Conservation (phyloP, 768 basidiomycete genomes). For the Gautieria morchelliformis region DNA sequence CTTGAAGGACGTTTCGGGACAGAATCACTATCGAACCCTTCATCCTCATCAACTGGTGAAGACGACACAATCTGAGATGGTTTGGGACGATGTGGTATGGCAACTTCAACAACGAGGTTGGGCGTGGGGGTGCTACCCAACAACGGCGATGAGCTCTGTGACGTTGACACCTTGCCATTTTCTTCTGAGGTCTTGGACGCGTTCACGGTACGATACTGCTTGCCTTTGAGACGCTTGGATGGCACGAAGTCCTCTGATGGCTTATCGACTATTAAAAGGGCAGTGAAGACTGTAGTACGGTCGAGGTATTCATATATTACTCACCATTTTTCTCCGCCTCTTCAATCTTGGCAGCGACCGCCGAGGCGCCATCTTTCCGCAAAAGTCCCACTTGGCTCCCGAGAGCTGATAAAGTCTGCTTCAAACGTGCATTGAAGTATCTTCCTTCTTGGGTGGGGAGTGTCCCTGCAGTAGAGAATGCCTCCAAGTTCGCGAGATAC, state of each 20-base stretch:
- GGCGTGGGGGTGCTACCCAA: slow-evolving; percentile 19
- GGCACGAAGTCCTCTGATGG: slow-evolving; percentile 36
- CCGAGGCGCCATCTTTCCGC: slow-evolving; percentile 49
- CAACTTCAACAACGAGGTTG: slow-evolving; percentile 46
- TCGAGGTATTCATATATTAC: not conserved
- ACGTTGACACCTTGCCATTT: slow-evolving; percentile 3
- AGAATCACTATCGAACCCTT: slow-evolving; percentile 24
- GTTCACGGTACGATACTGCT: slow-evolving; percentile 43
- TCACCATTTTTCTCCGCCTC: slow-evolving; percentile 51
- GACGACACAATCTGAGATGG: not conserved
- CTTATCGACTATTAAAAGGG: slow-evolving; percentile 33
- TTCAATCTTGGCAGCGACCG: slow-evolving; percentile 56
- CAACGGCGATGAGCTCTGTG: slow-evolving; percentile 12
- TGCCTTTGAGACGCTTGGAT: slow-evolving; percentile 68
- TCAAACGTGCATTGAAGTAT: slow-evolving; percentile 80
- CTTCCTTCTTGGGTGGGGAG: slow-evolving; percentile 75
- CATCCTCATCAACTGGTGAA: slow-evolving; percentile 22
- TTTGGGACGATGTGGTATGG: slow-evolving; percentile 36
- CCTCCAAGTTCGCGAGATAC: slow-evolving; percentile 68
- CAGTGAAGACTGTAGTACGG: not conserved
- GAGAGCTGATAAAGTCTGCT: slow-evolving; percentile 48
- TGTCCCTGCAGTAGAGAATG: slow-evolving; percentile 56
- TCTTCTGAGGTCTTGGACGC: slow-evolving; percentile 9
- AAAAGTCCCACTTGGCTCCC: slow-evolving; percentile 60
- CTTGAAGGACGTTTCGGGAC: slow-evolving; percentile 3